phyloP scores from a whole-genome alignment of 257 asterid genomes.

The Nicotiana tabacum region DNA sequence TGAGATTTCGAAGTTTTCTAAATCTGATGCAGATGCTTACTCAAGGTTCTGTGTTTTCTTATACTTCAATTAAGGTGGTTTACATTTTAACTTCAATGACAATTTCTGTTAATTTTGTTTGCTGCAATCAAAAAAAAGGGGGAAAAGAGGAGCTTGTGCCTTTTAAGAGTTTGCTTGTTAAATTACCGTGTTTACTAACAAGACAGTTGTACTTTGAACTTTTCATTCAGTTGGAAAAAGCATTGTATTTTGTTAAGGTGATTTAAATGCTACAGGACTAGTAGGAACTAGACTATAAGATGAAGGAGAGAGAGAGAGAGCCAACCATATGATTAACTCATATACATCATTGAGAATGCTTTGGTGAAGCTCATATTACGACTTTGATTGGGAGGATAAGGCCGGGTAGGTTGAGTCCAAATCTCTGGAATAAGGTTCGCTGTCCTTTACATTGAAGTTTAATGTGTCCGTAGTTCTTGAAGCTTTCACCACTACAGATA shows the following conservation, averaged over 20 bases:
- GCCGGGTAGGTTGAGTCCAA: neutral
- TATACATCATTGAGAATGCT: neutral
- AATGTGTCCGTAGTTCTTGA: neutral
- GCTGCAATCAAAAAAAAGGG: neutral
- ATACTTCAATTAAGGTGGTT: neutral
- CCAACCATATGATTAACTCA: neutral
- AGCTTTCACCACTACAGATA: neutral
- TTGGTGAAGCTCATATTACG: neutral
- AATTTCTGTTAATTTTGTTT: neutral
- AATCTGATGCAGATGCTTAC: conserved; percentile 72
- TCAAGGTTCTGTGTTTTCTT: conserved; percentile 40
- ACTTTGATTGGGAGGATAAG: neutral
- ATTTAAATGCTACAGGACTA: neutral
- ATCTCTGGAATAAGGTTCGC: neutral
- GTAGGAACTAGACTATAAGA: neutral
- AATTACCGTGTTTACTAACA: neutral
- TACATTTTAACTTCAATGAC: neutral
- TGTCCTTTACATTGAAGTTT: neutral
- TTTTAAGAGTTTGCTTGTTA: neutral
- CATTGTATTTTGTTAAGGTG: neutral
- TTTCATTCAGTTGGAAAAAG: neutral
- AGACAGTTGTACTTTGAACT: neutral
- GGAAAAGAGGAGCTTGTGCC: neutral
- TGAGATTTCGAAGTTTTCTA: conserved; percentile 90
- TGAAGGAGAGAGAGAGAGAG: neutral